Percentiles rank a stretch among this genome's conserved stretches.
Conservation (phyloP, 2,329 filamentous ascomycete genomes). For the Orbilia oligospora region DNA sequence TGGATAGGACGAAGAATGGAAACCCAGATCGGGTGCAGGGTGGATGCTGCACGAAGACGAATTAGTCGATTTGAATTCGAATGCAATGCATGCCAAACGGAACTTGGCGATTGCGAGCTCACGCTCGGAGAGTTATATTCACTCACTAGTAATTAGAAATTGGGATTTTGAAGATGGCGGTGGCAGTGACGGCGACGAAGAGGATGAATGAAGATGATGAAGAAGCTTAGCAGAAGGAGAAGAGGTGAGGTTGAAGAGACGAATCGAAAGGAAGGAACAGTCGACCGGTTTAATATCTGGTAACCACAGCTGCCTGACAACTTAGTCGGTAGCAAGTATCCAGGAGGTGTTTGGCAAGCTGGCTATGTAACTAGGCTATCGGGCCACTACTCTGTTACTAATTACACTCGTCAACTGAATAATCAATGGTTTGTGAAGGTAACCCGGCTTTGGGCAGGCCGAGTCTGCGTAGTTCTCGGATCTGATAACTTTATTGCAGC, state of each 20-base stretch:
- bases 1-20: conserved; percentile 30
- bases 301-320: background rate
- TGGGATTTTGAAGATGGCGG: background rate
- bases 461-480: conserved; percentile 32
- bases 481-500: conserved; percentile 60
- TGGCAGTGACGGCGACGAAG: background rate
- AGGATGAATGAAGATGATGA: no score
- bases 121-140: conserved; percentile 12
- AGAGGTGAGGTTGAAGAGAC: background rate
- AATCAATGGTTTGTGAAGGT: background rate
- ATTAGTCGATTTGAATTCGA: conserved; percentile 20
- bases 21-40: conserved; percentile 25
- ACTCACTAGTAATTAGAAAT: background rate
- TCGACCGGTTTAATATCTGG: no score
- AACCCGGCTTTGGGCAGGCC: conserved; percentile 26
- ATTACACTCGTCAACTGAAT: conserved; percentile 8
- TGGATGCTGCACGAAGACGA: conserved; percentile 16
- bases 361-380: background rate
- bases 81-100: conserved; percentile 22
- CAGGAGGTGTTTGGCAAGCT: background rate
- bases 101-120: conserved; percentile 33
- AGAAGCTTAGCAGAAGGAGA: no score
- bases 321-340: background rate
- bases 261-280: background rate
- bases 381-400: conserved; percentile 4